Evolutionary conservation across 2,329 filamentous ascomycete genomes (phyloP), one percentile per base, ranked within the genome.

Genomic region (Akanthomyces uredinophilus): DNA sequence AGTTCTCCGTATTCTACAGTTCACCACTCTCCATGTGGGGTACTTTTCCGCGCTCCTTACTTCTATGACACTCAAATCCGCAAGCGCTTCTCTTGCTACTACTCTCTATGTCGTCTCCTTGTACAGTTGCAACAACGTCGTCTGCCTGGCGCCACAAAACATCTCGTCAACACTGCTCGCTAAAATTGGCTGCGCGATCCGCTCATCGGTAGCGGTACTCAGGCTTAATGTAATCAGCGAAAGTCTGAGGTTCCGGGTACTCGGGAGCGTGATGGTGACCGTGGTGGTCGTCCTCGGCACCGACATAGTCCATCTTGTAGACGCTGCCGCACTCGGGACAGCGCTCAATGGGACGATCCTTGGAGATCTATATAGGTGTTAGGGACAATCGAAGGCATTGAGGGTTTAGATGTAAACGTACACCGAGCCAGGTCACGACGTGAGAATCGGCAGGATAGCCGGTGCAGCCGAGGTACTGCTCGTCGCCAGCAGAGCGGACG

Each of bases 271-370:
- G 77, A 75, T 83, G 75, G 75, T 83, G 75, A 75, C 79, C 71
- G 75, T 91, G 85, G 71, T 82, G 79, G 75, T 93, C 88, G 68
- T 95, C 90, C 74, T 87, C 77, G 57, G 92, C 87, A 65, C 95
- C 95, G 68, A 96, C 81, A 79, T 96, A 99, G 76, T 97, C 89
- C 91, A 98, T 95, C 88, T 96, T 96, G 84, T 96, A 93, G 69
- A 95, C 91, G 77, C 87, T 91, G 70, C 95, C 95, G 81, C 95
- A 99, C 84, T 99, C 95, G 73, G 87, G 87, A 87, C 95, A 99
- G 77, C 95, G 92, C 83, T 96, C 91, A 70, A 96, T 79, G 63
- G 95, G 95, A 75, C 95, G 92, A 64, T 95, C 88, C 74, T 91
- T 91, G 75, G 90, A 89, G 73, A 96, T 85, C 91, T 95, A 63